Evolutionary conservation across 1,284 basidiomycete genomes (phyloP), one percentile per base, ranked within the genome.

Genomic region (Waitea zeae): DNA sequence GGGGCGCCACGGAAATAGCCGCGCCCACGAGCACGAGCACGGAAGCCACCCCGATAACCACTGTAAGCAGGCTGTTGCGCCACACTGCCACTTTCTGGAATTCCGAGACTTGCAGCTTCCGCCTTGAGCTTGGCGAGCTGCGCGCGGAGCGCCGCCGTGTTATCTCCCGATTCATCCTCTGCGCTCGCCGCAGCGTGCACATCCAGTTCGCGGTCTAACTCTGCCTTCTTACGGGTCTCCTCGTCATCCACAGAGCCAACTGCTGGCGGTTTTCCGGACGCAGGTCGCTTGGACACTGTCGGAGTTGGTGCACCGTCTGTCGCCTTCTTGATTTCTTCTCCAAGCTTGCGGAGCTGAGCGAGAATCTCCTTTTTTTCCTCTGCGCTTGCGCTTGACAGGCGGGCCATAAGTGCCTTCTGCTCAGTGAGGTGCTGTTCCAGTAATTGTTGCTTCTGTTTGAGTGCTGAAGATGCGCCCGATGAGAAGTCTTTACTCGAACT

Each of bases 351-450:
- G 38, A 93, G 54, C 42, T 78, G 67, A 4, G 63, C 61, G 69
- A 92, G 78, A 37, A 89, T 76, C 28, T 61, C 59, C 51, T 88
- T 77, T 62, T 87, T 93, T 55, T 88, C 83, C 27, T 75, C 67
- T 0, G 65, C 50, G 24, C 24, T 26, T 5, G 76, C 73, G 14
- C 67, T 67, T 15, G 59, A 56, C 11, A 90, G 59, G 30, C 74
- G 70, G 15, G 67, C 69, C 69, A 95, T 80, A 33, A 95, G 60
- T 4, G 73, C 62, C 56, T 93, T 95, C 54, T 93, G 90, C 57
- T 93, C 88, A 0, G 78, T 69, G 42, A 95, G 86, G 49, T 84
- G 76, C 45, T 79, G 69, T 44, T 95, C 86, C 15, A 90, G 61
- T 33, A 77, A 61, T 37, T 76, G 66, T 48, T 86, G 78, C 49